A percentile compares a stretch with the other conserved stretches of the same genome.
phyloP scores from a whole-genome alignment of 2,329 filamentous ascomycete genomes.

The Colletotrichum falcatum region DNA sequence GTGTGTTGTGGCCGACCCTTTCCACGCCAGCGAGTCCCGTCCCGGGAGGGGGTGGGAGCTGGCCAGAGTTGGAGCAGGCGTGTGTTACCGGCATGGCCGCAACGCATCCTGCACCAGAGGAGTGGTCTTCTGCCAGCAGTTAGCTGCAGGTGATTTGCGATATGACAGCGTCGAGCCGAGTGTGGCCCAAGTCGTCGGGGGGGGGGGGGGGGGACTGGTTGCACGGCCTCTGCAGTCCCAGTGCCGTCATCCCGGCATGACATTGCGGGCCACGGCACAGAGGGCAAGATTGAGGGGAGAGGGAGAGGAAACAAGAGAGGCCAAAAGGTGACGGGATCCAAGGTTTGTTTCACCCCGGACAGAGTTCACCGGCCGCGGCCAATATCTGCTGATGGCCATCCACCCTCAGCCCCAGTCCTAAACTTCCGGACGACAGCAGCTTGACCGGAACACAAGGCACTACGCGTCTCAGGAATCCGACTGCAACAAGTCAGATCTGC shows the following conservation, averaged over 20 bases:
- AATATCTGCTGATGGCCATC: conserved; percentile 17
- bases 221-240: conserved; percentile 1
- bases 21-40: neutral
- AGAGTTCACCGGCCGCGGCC: conserved; percentile 30
- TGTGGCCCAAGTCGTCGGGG: conserved; percentile 18
- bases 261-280: conserved; percentile 6
- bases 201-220: too few relatives aligned
- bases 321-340: neutral
- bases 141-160: neutral
- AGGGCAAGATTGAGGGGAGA: neutral
- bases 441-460: conserved; percentile 35
- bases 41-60: neutral
- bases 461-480: conserved; percentile 30
- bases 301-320: neutral
- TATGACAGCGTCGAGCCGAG: neutral
- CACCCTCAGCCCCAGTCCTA: conserved; percentile 11
- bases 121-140: neutral
- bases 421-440: conserved; percentile 35
- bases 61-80: conserved; percentile 2
- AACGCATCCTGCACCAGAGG: neutral
- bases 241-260: conserved; percentile 13
- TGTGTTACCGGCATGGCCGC: neutral
- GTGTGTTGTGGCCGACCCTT: neutral
- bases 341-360: conserved; percentile 40
- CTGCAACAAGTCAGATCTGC: neutral